Percentiles rank a stretch among this genome's conserved stretches.
phyloP scores from a whole-genome alignment of 2,329 filamentous ascomycete species.

The Podosphaera fusca region DNA sequence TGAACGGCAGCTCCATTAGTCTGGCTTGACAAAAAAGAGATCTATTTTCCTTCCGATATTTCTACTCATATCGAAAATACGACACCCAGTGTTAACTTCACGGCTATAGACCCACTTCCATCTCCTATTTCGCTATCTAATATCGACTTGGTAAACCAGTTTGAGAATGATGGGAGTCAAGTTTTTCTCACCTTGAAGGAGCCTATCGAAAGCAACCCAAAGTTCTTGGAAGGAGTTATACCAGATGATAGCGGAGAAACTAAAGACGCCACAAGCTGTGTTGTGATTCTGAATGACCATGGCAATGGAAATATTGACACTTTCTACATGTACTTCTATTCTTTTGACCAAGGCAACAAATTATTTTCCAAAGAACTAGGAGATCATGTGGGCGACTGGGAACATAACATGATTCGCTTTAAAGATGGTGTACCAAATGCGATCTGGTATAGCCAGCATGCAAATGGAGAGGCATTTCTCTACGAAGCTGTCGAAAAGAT shows the following conservation, averaged over 20 bases:
- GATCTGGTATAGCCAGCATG: constrained; percentile 41
- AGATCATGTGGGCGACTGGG: constrained; percentile 41
- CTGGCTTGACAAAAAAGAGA: constrained; percentile 25
- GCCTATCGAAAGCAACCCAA: constrained; percentile 23
- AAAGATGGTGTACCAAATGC: constrained; percentile 27
- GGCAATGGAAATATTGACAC: constrained; percentile 22
- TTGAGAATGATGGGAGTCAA: constrained; percentile 19
- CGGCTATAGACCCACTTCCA: constrained; percentile 17
- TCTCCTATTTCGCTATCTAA: constrained; percentile 23
- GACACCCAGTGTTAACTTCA: constrained; percentile 21
- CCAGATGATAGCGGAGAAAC: constrained; percentile 29
- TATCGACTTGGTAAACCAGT: constrained; percentile 22
- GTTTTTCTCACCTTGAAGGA: constrained; percentile 26
- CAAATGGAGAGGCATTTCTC: constrained; percentile 36
- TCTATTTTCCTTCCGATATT: constrained; percentile 26
- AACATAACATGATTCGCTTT: constrained; percentile 46
- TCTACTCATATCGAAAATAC: constrained; percentile 23
- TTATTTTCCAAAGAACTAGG: constrained; percentile 15
- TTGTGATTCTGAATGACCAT: constrained; percentile 34
- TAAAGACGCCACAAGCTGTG: constrained; percentile 23
- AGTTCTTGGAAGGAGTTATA: constrained; percentile 27
- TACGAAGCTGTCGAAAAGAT: constrained; percentile 31
- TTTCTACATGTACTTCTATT: constrained; percentile 18
- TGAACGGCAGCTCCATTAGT: constrained; percentile 23
- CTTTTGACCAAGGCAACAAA: constrained; percentile 15